A percentile compares a stretch with the other conserved stretches of the same genome.
Conservation (phyloP, 139 green algal genomes). For the Edaphochlamys debaryana region DNA sequence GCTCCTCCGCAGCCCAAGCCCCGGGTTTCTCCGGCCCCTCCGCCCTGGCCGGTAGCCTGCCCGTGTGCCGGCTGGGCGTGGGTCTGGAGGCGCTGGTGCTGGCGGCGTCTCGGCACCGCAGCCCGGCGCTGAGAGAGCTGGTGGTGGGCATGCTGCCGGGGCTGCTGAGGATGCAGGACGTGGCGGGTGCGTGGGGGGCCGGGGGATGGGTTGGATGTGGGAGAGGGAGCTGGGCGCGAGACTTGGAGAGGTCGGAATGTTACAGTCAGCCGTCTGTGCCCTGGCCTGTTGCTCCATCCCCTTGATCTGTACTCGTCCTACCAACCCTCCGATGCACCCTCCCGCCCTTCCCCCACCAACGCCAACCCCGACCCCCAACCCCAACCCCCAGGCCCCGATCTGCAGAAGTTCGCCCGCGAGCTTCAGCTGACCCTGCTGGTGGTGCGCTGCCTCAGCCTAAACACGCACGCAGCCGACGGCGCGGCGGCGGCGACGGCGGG, state of each 20-base stretch:
- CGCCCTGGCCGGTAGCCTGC: no score
- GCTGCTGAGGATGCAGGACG: conserved; percentile 78
- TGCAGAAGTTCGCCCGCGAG: conserved; percentile 74
- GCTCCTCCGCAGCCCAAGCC: conserved; percentile 3
- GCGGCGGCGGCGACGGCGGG: background rate
- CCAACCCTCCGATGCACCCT: no score
- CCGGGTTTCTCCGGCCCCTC: no score
- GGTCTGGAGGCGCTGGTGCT: conserved; percentile 57
- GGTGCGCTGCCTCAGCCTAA: conserved; percentile 74
- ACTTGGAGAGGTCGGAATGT: no score
- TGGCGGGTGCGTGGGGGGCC: conserved; percentile 54
- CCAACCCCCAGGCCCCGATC: conserved; percentile 55
- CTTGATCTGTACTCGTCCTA: no score
- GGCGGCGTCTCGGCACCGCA: conserved; percentile 53
- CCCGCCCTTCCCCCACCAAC: no score
- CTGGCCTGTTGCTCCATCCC: no score
- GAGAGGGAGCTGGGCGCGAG: no score
- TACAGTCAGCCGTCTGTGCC: no score
- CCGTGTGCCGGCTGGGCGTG: conserved; percentile 51
- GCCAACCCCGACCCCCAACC: no score
- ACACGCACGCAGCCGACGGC: background rate
- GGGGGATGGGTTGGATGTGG: background rate
- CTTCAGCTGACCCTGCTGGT: conserved; percentile 61
- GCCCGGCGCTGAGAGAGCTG: conserved; percentile 49
- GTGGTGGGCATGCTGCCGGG: conserved; percentile 72